Percentiles rank a stretch among this genome's conserved stretches.
Conservation (phyloP, 2,329 filamentous ascomycete species). For the Pseudogymnoascus sp. region DNA sequence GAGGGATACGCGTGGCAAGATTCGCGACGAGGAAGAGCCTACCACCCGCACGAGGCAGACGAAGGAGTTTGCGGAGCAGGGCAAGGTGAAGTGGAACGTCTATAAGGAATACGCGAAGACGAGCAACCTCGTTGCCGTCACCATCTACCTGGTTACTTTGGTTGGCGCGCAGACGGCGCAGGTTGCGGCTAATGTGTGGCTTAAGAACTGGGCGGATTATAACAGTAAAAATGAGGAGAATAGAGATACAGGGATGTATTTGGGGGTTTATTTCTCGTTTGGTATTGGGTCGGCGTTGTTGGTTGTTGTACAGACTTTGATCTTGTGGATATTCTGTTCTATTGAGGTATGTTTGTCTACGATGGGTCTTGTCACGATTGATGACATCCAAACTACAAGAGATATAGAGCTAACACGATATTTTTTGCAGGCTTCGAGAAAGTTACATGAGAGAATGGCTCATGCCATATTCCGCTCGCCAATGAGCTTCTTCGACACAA, state of each 20-base stretch:
- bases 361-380: slow-evolving; percentile 13
- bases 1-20: slow-evolving; percentile 73
- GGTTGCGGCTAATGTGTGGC: slow-evolving; percentile 82
- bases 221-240: slow-evolving; percentile 65
- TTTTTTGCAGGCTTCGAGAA: slow-evolving; percentile 65
- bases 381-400: slow-evolving; percentile 16
- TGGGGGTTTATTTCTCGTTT: slow-evolving; percentile 92
- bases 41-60: slow-evolving; percentile 67
- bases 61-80: slow-evolving; percentile 86
- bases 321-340: slow-evolving; percentile 98
- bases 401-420: slow-evolving; percentile 14
- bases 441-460: slow-evolving; percentile 95
- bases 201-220: slow-evolving; percentile 82
- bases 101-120: slow-evolving; percentile 92
- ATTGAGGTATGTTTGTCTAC: slow-evolving; percentile 63
- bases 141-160: slow-evolving; percentile 68
- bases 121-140: slow-evolving; percentile 79
- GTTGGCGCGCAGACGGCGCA: slow-evolving; percentile 73
- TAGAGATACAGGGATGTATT: slow-evolving; percentile 73
- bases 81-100: slow-evolving; percentile 96
- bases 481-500: slow-evolving; percentile 98
- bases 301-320: slow-evolving; percentile 84
- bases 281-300: slow-evolving; percentile 78
- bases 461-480: slow-evolving; percentile 94
- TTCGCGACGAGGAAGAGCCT: slow-evolving; percentile 73